These are phyloP conservation scores for Durusdinium trenchii DNA, from an alignment of 73 alveolate species.

Conservation along the genomic window DNA sequence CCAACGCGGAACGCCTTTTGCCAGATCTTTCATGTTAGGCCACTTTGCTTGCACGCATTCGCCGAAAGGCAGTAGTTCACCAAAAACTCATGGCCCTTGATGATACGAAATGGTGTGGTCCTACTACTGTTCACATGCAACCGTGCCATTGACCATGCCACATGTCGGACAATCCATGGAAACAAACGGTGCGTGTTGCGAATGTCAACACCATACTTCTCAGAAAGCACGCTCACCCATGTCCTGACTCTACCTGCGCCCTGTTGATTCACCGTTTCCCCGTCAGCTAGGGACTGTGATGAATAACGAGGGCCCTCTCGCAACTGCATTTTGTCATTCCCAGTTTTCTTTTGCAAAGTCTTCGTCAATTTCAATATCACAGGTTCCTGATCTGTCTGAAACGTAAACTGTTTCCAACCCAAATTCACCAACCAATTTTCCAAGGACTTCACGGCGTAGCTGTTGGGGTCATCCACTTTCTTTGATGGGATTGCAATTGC, in stretches of 20 bases:
- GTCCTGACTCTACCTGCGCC: background rate
- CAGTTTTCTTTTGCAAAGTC: background rate
- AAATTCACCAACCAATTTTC: background rate
- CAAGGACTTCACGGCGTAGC: background rate
- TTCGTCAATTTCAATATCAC: background rate
- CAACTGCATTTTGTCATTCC: background rate
- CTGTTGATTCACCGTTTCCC: constrained; percentile 22
- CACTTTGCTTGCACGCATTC: constrained; percentile 12
- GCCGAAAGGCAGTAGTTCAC: background rate
- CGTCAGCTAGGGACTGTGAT: background rate
- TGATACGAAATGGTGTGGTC: background rate
- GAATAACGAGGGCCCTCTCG: constrained; percentile 8
- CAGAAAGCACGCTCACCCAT: constrained; percentile 5
- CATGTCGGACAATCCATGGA: constrained; percentile 48
- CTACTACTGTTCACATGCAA: background rate
- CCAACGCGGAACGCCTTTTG: constrained; percentile 14
- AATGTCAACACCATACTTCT: background rate
- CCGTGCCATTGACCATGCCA: constrained; percentile 29
- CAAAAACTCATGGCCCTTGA: background rate
- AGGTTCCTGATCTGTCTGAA: constrained; percentile 25
- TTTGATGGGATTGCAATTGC: background rate
- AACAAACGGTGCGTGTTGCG: background rate
- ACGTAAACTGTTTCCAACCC: constrained; percentile 5
- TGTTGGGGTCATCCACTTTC: background rate
- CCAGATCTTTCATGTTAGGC: background rate